Evolutionary conservation across 108 stramenopile genomes (phyloP).

Genomic region (Epithemia pelagica): DNA sequence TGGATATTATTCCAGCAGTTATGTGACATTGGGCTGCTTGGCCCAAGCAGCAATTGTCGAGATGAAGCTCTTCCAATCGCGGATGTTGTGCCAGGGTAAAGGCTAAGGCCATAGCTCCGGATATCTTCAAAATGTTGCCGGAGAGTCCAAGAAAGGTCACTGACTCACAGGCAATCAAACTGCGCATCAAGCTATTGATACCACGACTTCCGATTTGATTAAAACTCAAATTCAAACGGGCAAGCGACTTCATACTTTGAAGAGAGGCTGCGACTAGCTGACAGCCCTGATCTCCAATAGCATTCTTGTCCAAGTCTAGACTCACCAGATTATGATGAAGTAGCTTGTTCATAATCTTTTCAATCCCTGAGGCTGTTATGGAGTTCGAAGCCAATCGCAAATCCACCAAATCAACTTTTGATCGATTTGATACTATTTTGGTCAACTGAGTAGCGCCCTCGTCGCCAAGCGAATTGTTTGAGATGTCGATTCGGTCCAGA

Average conservation of each 20-base stretch:
- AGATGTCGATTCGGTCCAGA: constrained; percentile 70
- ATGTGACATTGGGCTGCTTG: constrained; percentile 87
- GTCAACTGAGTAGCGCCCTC: constrained; percentile 64
- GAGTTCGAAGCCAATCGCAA: constrained; percentile 61
- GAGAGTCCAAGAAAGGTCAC: constrained; percentile 74
- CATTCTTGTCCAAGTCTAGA: constrained; percentile 74
- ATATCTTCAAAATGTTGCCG: constrained; percentile 76
- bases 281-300: constrained; percentile 85
- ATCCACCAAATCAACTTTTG: constrained; percentile 49
- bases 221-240: constrained; percentile 70
- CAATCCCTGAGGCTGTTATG: constrained; percentile 64
- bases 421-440: constrained; percentile 54
- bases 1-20: constrained; percentile 79
- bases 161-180: constrained; percentile 74
- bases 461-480: constrained; percentile 81
- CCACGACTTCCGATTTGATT: constrained; percentile 83
- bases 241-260: constrained; percentile 60
- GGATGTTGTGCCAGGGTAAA: constrained; percentile 81
- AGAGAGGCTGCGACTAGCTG: constrained; percentile 83
- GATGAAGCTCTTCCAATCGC: constrained; percentile 63
- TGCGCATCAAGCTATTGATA: constrained; percentile 75
- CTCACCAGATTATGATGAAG: constrained; percentile 73
- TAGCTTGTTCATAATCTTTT: constrained; percentile 81
- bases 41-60: constrained; percentile 83
- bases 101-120: constrained; percentile 81